Conservation (phyloP, 164 flowering plant genomes). For the Vitis labrusca region DNA sequence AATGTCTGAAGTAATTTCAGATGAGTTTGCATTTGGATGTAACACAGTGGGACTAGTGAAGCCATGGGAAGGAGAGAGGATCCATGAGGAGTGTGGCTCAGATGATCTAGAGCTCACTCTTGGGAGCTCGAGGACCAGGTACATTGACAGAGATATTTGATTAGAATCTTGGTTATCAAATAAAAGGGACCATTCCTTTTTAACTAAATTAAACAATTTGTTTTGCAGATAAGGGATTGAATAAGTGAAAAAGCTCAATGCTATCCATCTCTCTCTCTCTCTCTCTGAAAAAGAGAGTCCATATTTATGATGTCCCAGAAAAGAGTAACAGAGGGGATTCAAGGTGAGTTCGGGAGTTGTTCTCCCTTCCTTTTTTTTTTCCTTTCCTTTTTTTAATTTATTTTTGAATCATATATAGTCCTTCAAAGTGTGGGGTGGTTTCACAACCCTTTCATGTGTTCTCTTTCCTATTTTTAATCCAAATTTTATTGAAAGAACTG, state of each 20-base stretch:
- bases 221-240: constrained; percentile 8
- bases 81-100: constrained; percentile 86
- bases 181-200: not conserved
- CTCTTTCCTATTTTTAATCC: not conserved
- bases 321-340: constrained; percentile 1
- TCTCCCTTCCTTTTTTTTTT: not conserved
- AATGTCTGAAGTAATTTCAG: constrained; percentile 69
- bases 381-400: not conserved
- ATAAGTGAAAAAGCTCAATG: too few species aligned
- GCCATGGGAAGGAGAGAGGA: constrained; percentile 98
- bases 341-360: constrained; percentile 6
- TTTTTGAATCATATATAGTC: not conserved
- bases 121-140: constrained; percentile 78
- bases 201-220: not conserved
- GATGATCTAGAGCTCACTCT: constrained; percentile 99
- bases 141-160: not conserved
- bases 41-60: constrained; percentile 65
- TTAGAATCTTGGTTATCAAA: not conserved
- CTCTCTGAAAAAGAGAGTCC: not conserved
- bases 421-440: constrained; percentile 7
- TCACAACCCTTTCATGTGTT: constrained; percentile 1
- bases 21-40: constrained; percentile 93
- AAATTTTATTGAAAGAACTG: constrained; percentile 2
- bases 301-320: not conserved
- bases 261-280: too few species aligned